Conservation (phyloP, 148 eudicot species). For the Cornus florida region DNA sequence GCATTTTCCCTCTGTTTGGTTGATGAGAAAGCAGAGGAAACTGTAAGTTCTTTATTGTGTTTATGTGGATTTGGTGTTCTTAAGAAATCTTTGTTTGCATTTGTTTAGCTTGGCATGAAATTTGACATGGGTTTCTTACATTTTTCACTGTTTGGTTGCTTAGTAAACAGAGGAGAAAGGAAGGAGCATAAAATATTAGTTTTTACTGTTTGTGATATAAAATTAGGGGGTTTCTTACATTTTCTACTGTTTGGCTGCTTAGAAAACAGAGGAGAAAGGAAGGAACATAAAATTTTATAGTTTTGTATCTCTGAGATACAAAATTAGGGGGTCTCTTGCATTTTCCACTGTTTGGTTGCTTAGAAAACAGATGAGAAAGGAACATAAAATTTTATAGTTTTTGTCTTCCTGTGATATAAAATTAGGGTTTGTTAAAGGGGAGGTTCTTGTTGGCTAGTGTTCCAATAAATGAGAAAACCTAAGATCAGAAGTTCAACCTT, state of each 20-base stretch:
- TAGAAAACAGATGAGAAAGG: background rate
- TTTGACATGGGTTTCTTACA: background rate
- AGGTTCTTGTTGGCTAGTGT: background rate
- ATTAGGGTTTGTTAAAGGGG: background rate
- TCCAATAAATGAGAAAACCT: background rate
- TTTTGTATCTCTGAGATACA: background rate
- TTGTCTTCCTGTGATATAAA: background rate
- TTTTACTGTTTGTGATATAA: background rate
- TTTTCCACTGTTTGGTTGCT: constrained; percentile 3
- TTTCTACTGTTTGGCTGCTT: background rate
- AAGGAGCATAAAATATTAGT: background rate
- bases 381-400: background rate
- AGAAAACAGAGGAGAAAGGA: too few species aligned
- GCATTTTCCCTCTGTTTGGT: background rate
- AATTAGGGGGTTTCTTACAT: background rate
- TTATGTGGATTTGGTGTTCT: too few species aligned
- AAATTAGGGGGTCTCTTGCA: background rate
- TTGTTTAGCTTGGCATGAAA: background rate
- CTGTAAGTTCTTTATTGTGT: too few species aligned
- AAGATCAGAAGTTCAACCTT: background rate
- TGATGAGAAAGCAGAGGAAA: background rate
- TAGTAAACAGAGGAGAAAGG: background rate
- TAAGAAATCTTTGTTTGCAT: background rate
- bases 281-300: too few species aligned
- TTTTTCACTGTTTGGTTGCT: background rate